Evolutionary conservation across 2,329 filamentous ascomycete genomes (phyloP).

Genomic region (Botrytis byssoidea): DNA sequence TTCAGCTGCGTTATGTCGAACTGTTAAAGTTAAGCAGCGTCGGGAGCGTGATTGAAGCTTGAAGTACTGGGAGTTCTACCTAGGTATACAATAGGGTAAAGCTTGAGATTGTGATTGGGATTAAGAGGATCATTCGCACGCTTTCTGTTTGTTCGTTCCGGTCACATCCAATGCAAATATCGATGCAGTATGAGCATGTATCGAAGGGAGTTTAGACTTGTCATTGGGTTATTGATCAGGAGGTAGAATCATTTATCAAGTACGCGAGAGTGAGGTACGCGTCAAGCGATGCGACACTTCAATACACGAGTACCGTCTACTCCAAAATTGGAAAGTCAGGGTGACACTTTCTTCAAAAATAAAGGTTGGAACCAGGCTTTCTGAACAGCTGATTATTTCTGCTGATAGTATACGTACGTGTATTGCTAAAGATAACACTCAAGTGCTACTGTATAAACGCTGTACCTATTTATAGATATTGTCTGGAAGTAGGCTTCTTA

Average conservation of each 20-base stretch:
- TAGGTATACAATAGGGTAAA: background rate
- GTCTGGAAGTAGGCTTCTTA: background rate
- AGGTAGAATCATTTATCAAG: background rate
- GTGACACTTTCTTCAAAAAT: background rate
- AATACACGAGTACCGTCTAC: background rate
- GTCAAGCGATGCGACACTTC: background rate
- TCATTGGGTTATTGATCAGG: background rate
- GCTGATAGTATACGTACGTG: background rate
- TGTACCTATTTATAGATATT: background rate
- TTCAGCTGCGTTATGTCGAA: too few relatives aligned
- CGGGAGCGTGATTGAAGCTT: too few relatives aligned
- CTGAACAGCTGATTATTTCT: background rate
- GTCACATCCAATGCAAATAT: background rate
- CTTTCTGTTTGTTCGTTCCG: too few relatives aligned
- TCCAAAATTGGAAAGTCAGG: background rate
- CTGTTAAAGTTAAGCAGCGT: too few relatives aligned
- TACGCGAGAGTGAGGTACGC: background rate
- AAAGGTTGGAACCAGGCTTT: background rate
- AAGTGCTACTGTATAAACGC: background rate
- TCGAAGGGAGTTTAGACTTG: background rate
- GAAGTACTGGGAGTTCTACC: too few relatives aligned
- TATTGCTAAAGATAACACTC: background rate
- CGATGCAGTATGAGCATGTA: background rate
- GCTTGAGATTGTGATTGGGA: background rate
- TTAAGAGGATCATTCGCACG: background rate